These are phyloP conservation scores for Diplodia seriata DNA, from an alignment of 2,329 filamentous ascomycete genomes.

Conservation along the genomic window DNA sequence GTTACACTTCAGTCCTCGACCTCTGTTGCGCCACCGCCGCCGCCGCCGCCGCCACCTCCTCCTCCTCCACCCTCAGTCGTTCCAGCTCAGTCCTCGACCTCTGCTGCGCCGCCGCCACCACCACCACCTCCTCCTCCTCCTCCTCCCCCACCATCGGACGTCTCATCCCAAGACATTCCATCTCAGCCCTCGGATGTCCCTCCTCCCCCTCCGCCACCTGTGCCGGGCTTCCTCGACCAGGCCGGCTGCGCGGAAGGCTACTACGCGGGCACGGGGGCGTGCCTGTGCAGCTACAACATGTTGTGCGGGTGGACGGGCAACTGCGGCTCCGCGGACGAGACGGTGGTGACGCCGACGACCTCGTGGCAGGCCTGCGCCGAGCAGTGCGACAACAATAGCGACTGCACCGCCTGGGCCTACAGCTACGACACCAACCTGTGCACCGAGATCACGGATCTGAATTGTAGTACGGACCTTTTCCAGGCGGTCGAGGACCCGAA, in stretches of 20 bases:
- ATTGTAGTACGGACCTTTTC: neutral
- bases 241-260: neutral
- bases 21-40: too few species aligned
- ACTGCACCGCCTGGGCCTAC: slow-evolving; percentile 9
- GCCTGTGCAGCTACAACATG: neutral
- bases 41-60: neutral
- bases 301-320: neutral
- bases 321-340: neutral
- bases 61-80: neutral
- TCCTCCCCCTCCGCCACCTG: neutral
- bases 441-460: neutral
- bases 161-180: too few species aligned
- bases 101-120: neutral
- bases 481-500: neutral
- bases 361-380: slow-evolving; percentile 12
- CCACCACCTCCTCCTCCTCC: neutral
- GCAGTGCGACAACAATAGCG: slow-evolving; percentile 21
- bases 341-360: too few species aligned
- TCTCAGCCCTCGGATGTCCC: neutral
- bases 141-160: neutral
- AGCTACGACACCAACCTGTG: neutral
- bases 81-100: neutral
- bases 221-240: neutral
- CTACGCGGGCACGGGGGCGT: slow-evolving; percentile 1
- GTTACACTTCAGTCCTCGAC: neutral